Evolutionary conservation across 1,139 yeast genomes (phyloP).

Genomic region (Yamadazyma mexicana): DNA sequence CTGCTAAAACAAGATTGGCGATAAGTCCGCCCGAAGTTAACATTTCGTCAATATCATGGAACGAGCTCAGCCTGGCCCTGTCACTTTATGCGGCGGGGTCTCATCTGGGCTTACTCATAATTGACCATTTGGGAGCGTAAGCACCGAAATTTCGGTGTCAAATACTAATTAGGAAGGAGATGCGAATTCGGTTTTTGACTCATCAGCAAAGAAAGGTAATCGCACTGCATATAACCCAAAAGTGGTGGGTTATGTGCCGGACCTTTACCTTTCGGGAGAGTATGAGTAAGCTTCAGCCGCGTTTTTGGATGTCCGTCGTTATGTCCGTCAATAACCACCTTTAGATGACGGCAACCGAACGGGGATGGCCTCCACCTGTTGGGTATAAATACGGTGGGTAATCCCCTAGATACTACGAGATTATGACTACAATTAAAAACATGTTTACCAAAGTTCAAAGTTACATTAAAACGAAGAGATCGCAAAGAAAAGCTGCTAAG

Average conservation of each 20-base stretch:
- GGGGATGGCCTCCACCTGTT: too few relatives aligned
- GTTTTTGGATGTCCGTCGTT: too few relatives aligned
- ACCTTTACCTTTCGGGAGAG: too few relatives aligned
- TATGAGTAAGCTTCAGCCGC: too few relatives aligned
- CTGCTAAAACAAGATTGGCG: conserved; percentile 23
- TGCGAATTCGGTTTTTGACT: too few relatives aligned
- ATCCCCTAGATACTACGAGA: neutral
- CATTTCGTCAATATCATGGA: conserved; percentile 63
- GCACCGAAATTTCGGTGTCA: neutral
- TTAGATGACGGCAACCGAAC: too few relatives aligned
- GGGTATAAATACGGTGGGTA: neutral
- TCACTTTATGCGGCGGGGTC: conserved; percentile 68
- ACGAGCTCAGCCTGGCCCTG: conserved; percentile 50
- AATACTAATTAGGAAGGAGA: neutral
- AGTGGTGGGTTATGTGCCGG: too few relatives aligned
- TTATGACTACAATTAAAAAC: neutral
- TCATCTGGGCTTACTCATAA: conserved; percentile 62
- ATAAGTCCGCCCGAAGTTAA: conserved; percentile 55
- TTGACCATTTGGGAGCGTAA: conserved; percentile 53
- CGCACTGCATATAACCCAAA: too few relatives aligned
- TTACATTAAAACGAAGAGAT: neutral
- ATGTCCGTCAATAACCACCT: too few relatives aligned
- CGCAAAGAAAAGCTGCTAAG: neutral
- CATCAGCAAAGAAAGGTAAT: neutral
- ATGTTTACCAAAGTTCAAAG: conserved; percentile 3